These are phyloP conservation scores for Phytophthora hibernalis DNA, from an alignment of 352 stramenopile species.

Conservation along the genomic window DNA sequence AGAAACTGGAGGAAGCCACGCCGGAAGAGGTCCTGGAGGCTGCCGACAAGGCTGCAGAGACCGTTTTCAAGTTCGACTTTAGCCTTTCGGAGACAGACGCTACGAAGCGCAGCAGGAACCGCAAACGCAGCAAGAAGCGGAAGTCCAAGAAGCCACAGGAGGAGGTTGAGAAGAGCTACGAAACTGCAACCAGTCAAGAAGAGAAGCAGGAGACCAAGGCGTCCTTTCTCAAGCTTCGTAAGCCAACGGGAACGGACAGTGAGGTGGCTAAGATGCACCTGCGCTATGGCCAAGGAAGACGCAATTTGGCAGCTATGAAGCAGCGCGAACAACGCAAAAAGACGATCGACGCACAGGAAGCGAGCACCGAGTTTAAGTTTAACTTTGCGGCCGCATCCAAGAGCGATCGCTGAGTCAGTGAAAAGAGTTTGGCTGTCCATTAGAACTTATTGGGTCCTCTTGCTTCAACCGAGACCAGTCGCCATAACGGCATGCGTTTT, in stretches of 20 bases:
- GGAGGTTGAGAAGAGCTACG: slow-evolving; percentile 16
- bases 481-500: no score
- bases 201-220: slow-evolving; percentile 25
- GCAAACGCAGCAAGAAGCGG: slow-evolving; percentile 42
- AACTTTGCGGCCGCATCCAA: slow-evolving; percentile 38
- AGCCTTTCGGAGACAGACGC: slow-evolving; percentile 22
- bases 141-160: slow-evolving; percentile 21
- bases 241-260: slow-evolving; percentile 67
- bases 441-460: no score
- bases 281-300: slow-evolving; percentile 63
- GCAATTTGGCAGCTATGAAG: slow-evolving; percentile 58
- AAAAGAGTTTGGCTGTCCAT: neutral
- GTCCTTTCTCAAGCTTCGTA: slow-evolving; percentile 68
- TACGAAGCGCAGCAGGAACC: slow-evolving; percentile 42
- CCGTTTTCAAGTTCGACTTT: slow-evolving; percentile 68
- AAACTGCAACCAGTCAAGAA: slow-evolving; percentile 11
- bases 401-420: neutral
- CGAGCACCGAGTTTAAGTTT: slow-evolving; percentile 39
- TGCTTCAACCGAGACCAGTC: neutral
- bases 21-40: slow-evolving; percentile 41
- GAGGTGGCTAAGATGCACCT: slow-evolving; percentile 80
- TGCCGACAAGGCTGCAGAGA: slow-evolving; percentile 30
- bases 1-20: slow-evolving; percentile 45
- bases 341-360: neutral
- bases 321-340: slow-evolving; percentile 56